Percentiles rank a stretch among this genome's conserved stretches.
phyloP scores from a whole-genome alignment of 306 rosid genomes.

The Lablab purpureus region DNA sequence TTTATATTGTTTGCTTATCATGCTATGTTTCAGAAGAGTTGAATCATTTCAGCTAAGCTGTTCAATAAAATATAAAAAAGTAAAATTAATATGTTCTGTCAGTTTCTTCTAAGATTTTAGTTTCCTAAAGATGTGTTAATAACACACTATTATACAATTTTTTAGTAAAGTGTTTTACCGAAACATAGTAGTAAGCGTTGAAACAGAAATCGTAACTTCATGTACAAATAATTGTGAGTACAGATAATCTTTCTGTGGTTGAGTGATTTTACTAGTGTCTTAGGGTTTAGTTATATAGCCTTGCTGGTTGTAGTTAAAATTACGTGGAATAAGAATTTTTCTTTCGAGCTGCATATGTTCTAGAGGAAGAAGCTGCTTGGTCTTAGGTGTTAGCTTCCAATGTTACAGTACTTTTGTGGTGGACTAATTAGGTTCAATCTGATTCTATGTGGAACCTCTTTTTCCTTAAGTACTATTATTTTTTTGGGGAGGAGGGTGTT shows the following conservation, averaged over 20 bases:
- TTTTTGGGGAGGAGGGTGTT: background rate
- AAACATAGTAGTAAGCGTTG: background rate
- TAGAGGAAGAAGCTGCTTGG: constrained; percentile 20
- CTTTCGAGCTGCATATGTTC: constrained; percentile 31
- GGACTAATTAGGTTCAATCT: constrained; percentile 25
- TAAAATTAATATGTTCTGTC: background rate
- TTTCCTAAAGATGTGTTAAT: constrained; percentile 35
- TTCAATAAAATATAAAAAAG: constrained; percentile 20
- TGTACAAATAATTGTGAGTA: background rate
- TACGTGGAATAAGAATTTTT: constrained; percentile 1
- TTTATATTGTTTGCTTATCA: constrained; percentile 26
- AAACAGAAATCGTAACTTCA: constrained; percentile 29
- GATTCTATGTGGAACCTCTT: background rate
- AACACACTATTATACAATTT: constrained; percentile 10
- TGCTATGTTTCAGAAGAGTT: constrained; percentile 30
- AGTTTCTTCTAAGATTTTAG: constrained; percentile 19
- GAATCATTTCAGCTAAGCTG: constrained; percentile 22
- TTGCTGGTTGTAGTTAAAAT: constrained; percentile 13
- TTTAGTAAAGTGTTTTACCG: constrained; percentile 20
- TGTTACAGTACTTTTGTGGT: constrained; percentile 17
- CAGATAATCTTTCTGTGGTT: constrained; percentile 18
- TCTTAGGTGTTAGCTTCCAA: constrained; percentile 33
- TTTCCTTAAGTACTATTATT: background rate
- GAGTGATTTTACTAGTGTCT: background rate
- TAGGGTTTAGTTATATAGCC: background rate